Evolutionary conservation across 192 early-diverging fungal genomes (phyloP).

Genomic region (Mortierella alpina): DNA sequence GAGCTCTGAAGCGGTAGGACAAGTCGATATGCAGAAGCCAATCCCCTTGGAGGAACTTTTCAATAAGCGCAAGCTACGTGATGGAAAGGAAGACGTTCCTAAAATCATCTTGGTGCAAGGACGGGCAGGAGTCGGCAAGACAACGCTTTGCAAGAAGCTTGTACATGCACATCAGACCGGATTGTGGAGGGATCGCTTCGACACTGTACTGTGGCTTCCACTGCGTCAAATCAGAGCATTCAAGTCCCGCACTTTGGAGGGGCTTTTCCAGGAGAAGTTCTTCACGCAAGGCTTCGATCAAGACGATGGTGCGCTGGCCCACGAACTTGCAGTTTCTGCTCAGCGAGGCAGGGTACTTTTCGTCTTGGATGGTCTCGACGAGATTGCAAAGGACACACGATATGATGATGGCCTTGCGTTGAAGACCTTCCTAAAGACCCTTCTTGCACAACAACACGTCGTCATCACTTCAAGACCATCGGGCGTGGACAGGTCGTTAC

Average conservation of each 20-base stretch:
- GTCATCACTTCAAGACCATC: slow-evolving; percentile 14
- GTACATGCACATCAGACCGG: slow-evolving; percentile 6
- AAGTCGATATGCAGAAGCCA: neutral
- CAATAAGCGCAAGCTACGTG: slow-evolving; percentile 7
- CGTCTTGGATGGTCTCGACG: slow-evolving; percentile 16
- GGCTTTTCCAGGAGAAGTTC: neutral
- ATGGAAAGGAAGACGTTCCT: neutral
- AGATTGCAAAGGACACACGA: neutral
- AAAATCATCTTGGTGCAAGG: slow-evolving; percentile 14
- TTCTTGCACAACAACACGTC: neutral
- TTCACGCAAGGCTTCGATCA: neutral
- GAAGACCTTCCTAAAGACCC: neutral
- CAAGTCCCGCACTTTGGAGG: neutral
- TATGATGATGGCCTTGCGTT: neutral
- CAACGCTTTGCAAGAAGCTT: slow-evolving; percentile 17
- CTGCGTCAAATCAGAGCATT: slow-evolving; percentile 1
- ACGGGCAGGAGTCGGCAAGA: slow-evolving; percentile 19
- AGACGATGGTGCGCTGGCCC: neutral
- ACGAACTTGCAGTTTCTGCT: neutral
- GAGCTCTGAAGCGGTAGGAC: neutral
- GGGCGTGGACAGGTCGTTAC: neutral
- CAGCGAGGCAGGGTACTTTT: slow-evolving; percentile 1
- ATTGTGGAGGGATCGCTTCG: slow-evolving; percentile 5
- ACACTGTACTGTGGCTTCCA: slow-evolving; percentile 11
- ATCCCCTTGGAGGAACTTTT: slow-evolving; percentile 12